Conservation (phyloP, 73 alveolate genomes). For the Blepharisma stoltei region DNA sequence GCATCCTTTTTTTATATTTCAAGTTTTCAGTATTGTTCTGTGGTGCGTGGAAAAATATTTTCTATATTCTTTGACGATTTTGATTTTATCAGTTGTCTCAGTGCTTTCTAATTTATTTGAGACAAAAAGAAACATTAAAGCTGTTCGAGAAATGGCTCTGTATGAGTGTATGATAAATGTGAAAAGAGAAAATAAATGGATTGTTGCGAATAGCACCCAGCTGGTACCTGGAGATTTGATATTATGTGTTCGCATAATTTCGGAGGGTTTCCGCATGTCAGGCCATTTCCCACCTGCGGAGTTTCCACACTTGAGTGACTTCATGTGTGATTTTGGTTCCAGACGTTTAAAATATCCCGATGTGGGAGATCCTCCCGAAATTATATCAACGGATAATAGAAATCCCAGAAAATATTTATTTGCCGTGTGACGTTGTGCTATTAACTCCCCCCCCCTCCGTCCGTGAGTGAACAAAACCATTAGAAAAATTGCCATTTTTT, state of each 20-base stretch:
- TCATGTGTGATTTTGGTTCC: no score
- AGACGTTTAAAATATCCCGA: no score
- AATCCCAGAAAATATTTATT: constrained; percentile 64
- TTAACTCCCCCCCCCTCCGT: no score
- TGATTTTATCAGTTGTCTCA: constrained; percentile 69
- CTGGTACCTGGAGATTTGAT: constrained; percentile 95
- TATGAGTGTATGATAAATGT: constrained; percentile 74
- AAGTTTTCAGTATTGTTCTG: constrained; percentile 52
- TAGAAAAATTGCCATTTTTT: no score
- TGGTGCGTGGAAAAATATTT: constrained; percentile 87
- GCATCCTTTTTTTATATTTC: constrained; percentile 80
- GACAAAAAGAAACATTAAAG: constrained; percentile 72
- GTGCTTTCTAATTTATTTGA: constrained; percentile 69
- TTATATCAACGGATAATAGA: no score
- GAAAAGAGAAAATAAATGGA: constrained; percentile 42
- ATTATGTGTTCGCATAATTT: no score
- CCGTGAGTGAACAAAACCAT: no score
- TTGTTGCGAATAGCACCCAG: constrained; percentile 38
- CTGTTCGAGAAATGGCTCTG: constrained; percentile 81
- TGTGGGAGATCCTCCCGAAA: no score
- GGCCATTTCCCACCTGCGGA: no score
- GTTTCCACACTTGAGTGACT: no score
- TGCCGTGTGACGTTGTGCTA: constrained; percentile 88
- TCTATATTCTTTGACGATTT: constrained; percentile 77
- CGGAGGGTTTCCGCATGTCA: no score